Evolutionary conservation across 2,329 filamentous ascomycete genomes (phyloP).

Genomic region (Phaeosphaeriaceae sp.): DNA sequence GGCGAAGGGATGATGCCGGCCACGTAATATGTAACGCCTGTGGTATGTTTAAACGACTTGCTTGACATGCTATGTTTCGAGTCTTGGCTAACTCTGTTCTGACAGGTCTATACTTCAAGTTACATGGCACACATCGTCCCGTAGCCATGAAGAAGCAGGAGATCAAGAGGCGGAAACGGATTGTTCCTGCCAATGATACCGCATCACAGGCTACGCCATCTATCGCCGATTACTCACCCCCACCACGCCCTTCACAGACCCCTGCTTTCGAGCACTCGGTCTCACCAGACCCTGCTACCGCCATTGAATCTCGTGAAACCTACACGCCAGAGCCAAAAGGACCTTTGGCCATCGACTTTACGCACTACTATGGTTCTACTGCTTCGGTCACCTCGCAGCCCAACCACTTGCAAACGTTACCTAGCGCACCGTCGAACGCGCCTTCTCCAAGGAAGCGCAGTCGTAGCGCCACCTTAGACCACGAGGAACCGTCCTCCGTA

Average conservation of each 20-base stretch:
- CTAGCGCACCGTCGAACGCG: conserved; percentile 23
- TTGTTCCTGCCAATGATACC: conserved; percentile 76
- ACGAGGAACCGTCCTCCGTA: conserved; percentile 27
- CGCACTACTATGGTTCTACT: conserved; percentile 36
- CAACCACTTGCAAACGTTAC: conserved; percentile 12
- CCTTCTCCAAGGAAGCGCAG: conserved; percentile 46
- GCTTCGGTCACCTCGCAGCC: conserved; percentile 23
- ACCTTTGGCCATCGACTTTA: conserved; percentile 47
- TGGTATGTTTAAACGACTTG: conserved; percentile 66
- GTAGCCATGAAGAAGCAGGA: conserved; percentile 99
- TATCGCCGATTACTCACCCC: conserved; percentile 38
- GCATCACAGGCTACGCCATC: conserved; percentile 36
- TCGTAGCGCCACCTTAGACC: conserved; percentile 42
- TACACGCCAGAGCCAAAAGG: conserved; percentile 37
- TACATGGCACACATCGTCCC: conserved; percentile 90
- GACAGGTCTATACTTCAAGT: conserved; percentile 89
- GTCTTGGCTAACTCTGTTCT: conserved; percentile 16
- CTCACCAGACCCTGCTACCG: conserved; percentile 42
- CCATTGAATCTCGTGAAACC: conserved; percentile 38
- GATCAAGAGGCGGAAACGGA: conserved; percentile 93
- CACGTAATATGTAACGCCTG: conserved; percentile 99
- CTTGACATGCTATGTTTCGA: not conserved
- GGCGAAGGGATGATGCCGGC: conserved; percentile 91
- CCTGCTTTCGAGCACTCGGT: conserved; percentile 42
- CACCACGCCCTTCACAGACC: conserved; percentile 34